Evolutionary conservation across 1,139 yeast genomes (phyloP).

Genomic region (Pneumocystis canis): DNA sequence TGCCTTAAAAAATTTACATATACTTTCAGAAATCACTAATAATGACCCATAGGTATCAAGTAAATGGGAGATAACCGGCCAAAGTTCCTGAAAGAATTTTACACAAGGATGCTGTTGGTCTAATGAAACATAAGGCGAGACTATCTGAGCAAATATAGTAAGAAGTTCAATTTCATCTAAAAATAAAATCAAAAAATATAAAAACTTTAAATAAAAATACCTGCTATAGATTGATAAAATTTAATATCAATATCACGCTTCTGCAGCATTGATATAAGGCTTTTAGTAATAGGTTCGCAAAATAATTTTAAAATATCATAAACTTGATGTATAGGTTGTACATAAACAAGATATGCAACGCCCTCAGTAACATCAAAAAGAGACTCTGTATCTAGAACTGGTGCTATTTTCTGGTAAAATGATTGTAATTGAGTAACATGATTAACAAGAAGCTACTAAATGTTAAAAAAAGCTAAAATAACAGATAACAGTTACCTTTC

Average conservation of each 20-base stretch:
- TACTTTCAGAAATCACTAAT: conserved; percentile 51
- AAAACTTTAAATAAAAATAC: background rate
- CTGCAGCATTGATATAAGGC: conserved; percentile 24
- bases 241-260: conserved; percentile 13
- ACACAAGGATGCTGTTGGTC: conserved; percentile 35
- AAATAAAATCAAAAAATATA: conserved; percentile 23
- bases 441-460: conserved; percentile 36
- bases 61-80: conserved; percentile 42
- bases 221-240: background rate
- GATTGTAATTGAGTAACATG: conserved; percentile 64
- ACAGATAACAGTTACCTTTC: conserved; percentile 20
- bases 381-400: conserved; percentile 48
- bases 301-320: conserved; percentile 41
- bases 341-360: conserved; percentile 63
- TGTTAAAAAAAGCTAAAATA: background rate
- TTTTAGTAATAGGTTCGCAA: conserved; percentile 49
- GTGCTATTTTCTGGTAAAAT: conserved; percentile 52
- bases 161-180: conserved; percentile 69
- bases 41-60: conserved; percentile 42
- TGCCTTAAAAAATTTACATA: conserved; percentile 51
- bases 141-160: conserved; percentile 52
- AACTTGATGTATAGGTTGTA: conserved; percentile 35
- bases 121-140: conserved; percentile 25
- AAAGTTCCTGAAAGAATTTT: conserved; percentile 40
- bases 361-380: conserved; percentile 79